phyloP scores from a whole-genome alignment of 2,329 filamentous ascomycete species.

The Fusarium concolor region DNA sequence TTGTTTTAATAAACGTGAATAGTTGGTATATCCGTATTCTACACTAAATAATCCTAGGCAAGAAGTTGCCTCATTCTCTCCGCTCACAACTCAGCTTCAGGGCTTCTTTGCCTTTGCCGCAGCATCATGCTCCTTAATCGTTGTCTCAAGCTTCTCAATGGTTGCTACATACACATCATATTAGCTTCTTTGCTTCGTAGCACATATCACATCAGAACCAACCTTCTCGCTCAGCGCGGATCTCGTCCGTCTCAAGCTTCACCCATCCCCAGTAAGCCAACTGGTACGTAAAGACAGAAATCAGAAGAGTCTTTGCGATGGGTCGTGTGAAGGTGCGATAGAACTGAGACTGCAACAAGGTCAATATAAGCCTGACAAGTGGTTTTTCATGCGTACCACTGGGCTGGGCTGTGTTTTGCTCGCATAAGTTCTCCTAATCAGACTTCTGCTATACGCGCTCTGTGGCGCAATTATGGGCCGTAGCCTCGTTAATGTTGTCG shows the following conservation, averaged over 20 bases:
- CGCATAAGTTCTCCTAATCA: slow-evolving; percentile 38
- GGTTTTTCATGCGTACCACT: slow-evolving; percentile 36
- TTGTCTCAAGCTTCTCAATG: slow-evolving; percentile 54
- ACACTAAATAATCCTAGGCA: not conserved
- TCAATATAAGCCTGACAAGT: not conserved
- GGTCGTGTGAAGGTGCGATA: slow-evolving; percentile 81
- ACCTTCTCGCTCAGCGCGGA: slow-evolving; percentile 70
- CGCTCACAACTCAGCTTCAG: not conserved
- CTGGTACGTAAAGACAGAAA: slow-evolving; percentile 83
- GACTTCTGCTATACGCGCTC: not conserved
- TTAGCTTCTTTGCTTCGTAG: slow-evolving; percentile 21
- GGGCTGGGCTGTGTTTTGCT: slow-evolving; percentile 45
- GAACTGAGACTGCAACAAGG: slow-evolving; percentile 66
- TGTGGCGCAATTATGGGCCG: slow-evolving; percentile 23
- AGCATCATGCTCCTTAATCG: slow-evolving; percentile 52
- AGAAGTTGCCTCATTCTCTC: not conserved
- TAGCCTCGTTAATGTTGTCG: slow-evolving; percentile 21
- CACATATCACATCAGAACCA: slow-evolving; percentile 36
- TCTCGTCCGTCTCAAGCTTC: slow-evolving; percentile 79
- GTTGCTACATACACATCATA: slow-evolving; percentile 40
- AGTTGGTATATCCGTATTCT: slow-evolving; percentile 1
- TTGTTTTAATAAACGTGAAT: not conserved
- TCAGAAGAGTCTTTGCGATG: slow-evolving; percentile 77
- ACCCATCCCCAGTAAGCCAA: slow-evolving; percentile 79
- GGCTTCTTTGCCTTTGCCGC: slow-evolving; percentile 37